Conservation (phyloP, 1,284 basidiomycete genomes). For the Heliocybe sulcata region DNA sequence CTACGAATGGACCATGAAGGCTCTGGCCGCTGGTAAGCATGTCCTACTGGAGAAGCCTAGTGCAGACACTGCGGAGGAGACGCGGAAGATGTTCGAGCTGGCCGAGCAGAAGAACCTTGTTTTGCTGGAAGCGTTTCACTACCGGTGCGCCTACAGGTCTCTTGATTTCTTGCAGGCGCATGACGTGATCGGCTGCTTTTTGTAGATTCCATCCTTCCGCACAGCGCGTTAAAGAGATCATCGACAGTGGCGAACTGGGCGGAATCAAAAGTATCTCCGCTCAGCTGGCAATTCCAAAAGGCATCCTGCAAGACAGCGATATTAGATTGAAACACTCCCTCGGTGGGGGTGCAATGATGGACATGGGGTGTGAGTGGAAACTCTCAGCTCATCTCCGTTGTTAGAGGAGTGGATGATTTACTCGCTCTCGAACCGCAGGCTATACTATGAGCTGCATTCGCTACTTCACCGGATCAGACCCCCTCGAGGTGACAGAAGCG, state of each 20-base stretch:
- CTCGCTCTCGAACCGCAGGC: constrained; percentile 6
- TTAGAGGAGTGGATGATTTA: not conserved
- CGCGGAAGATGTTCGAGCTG: constrained; percentile 27
- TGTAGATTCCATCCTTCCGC: constrained; percentile 36
- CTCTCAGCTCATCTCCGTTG: not conserved
- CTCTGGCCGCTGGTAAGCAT: constrained; percentile 62
- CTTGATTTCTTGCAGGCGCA: not conserved
- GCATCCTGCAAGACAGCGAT: constrained; percentile 33
- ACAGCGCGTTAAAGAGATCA: constrained; percentile 28
- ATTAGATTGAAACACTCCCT: constrained; percentile 52
- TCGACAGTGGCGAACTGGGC: constrained; percentile 30
- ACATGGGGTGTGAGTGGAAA: constrained; percentile 48
- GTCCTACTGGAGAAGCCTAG: constrained; percentile 69
- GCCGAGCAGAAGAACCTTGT: constrained; percentile 25
- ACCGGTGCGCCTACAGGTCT: constrained; percentile 12
- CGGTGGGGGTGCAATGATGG: constrained; percentile 65
- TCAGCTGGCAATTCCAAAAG: constrained; percentile 19
- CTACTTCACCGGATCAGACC: constrained; percentile 31
- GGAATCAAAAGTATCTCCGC: constrained; percentile 23
- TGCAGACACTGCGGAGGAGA: constrained; percentile 52
- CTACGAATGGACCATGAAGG: constrained; percentile 74
- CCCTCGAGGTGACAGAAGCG: constrained; percentile 26
- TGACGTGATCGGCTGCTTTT: not conserved
- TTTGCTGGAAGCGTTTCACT: constrained; percentile 30
- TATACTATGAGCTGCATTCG: constrained; percentile 20